Evolutionary conservation across 208 protist species (phyloP).

Genomic region (Strigomonas galati): DNA sequence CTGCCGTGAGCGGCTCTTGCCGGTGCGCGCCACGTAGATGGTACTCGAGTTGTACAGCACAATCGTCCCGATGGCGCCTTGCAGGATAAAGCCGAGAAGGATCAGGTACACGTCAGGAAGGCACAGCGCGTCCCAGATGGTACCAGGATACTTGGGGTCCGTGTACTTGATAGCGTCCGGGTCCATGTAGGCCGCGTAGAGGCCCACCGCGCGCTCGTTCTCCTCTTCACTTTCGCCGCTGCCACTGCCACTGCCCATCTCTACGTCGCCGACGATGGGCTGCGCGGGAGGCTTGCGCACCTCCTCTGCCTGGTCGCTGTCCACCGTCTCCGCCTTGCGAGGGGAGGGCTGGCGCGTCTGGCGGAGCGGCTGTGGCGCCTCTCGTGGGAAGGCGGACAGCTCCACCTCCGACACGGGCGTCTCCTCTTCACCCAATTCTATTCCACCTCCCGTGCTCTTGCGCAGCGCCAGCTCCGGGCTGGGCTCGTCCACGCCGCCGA

Average conservation of each 20-base stretch:
- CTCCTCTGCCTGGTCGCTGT: too few species aligned
- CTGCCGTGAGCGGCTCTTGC: conserved; percentile 26
- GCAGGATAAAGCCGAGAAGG: conserved; percentile 45
- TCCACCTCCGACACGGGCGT: neutral
- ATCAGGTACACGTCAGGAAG: conserved; percentile 50
- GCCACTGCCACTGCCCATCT: too few species aligned
- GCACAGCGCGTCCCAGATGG: conserved; percentile 34
- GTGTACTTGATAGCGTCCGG: conserved; percentile 15
- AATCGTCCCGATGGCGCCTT: conserved; percentile 50
- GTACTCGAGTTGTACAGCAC: conserved; percentile 65
- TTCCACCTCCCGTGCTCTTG: conserved; percentile 13
- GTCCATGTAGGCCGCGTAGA: conserved; percentile 8
- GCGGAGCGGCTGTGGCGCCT: too few species aligned
- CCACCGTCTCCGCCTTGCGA: too few species aligned
- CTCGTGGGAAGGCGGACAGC: neutral
- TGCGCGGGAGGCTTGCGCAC: too few species aligned
- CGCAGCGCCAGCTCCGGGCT: conserved; percentile 5
- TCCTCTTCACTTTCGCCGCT: neutral
- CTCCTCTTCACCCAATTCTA: neutral
- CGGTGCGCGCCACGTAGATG: conserved; percentile 56
- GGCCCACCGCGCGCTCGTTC: conserved; percentile 1
- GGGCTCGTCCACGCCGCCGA: conserved; percentile 51
- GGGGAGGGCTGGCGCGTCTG: too few species aligned
- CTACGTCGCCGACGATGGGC: too few species aligned
- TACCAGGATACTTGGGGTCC: conserved; percentile 53